Percentiles rank a stretch among this genome's conserved stretches.
These are phyloP conservation scores for Strobilomyces dryophilus DNA, from an alignment of 768 basidiomycete genomes.

Conservation along the genomic window DNA sequence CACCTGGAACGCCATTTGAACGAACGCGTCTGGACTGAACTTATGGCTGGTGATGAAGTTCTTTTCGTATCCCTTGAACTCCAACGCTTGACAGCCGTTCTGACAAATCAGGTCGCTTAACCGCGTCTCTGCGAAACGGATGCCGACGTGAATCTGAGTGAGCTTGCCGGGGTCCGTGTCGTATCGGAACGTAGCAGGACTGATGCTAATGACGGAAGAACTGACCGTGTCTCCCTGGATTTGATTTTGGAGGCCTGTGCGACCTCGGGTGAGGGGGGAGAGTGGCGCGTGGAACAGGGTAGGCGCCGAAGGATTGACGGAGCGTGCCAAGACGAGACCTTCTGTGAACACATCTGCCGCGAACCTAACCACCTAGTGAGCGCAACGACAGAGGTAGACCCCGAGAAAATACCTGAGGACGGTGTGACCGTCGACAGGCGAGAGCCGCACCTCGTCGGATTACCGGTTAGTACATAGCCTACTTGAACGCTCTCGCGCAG, in stretches of 20 bases:
- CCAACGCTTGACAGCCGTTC: conserved; percentile 93
- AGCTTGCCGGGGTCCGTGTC: conserved; percentile 94
- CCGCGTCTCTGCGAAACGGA: conserved; percentile 91
- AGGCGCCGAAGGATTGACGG: conserved; percentile 92
- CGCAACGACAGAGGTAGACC: not conserved
- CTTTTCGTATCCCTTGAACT: conserved; percentile 92
- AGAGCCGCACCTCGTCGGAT: conserved; percentile 76
- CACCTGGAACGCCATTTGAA: conserved; percentile 98
- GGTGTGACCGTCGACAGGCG: conserved; percentile 63
- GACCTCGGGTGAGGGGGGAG: conserved; percentile 77
- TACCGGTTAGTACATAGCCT: conserved; percentile 96
- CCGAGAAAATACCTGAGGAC: conserved; percentile 58
- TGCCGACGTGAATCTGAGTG: conserved; percentile 80
- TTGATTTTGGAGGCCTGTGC: conserved; percentile 51
- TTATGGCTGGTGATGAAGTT: conserved; percentile 93
- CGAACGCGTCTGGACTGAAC: conserved; percentile 95
- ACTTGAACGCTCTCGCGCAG: conserved; percentile 83
- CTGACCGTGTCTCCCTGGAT: conserved; percentile 18
- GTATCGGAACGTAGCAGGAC: conserved; percentile 13
- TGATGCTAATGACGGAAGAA: conserved; percentile 31
- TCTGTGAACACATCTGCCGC: conserved; percentile 97
- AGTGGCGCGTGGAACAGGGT: conserved; percentile 90
- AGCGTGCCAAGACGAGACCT: conserved; percentile 93
- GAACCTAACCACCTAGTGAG: conserved; percentile 41
- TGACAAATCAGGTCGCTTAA: conserved; percentile 96